Conservation (phyloP, 441 rosid species). For the Isatis lusitanica region DNA sequence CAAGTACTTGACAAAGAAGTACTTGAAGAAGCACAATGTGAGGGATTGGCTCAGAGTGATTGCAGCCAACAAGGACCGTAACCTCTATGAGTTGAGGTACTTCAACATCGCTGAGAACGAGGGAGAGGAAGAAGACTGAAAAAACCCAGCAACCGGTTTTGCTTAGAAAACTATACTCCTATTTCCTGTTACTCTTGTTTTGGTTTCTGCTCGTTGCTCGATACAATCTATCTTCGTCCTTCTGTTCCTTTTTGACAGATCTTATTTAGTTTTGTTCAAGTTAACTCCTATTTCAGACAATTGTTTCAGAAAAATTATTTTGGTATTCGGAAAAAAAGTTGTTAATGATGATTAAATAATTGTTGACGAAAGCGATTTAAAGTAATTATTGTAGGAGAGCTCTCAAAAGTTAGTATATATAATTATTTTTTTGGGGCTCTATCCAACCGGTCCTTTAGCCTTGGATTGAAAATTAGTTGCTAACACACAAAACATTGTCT, state of each 20-base stretch:
- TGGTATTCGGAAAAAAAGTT: not conserved
- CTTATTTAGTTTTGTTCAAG: slow-evolving; percentile 21
- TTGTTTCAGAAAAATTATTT: not conserved
- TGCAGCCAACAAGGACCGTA: slow-evolving; percentile 66
- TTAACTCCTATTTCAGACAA: slow-evolving; percentile 14
- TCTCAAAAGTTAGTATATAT: too few species aligned
- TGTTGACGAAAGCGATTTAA: not conserved
- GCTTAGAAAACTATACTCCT: slow-evolving; percentile 1
- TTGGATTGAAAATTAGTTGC: too few species aligned
- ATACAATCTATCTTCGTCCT: slow-evolving; percentile 9
- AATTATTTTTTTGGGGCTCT: too few species aligned
- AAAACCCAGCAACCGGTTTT: too few species aligned
- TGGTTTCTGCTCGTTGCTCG: slow-evolving; percentile 10
- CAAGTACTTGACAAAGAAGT: slow-evolving; percentile 73
- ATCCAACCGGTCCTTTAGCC: too few species aligned
- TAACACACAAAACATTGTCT: too few species aligned
- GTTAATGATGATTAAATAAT: not conserved
- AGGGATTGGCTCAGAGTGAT: slow-evolving; percentile 79
- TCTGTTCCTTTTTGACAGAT: not conserved
- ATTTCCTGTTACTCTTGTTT: slow-evolving; percentile 6
- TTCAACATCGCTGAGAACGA: slow-evolving; percentile 88
- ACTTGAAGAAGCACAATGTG: slow-evolving; percentile 70
- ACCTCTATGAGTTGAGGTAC: slow-evolving; percentile 68
- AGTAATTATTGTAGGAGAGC: too few species aligned
- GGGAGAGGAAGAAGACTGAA: slow-evolving; percentile 68